Evolutionary conservation across 2,329 filamentous ascomycete genomes (phyloP).

Genomic region (Pyricularia sp.): DNA sequence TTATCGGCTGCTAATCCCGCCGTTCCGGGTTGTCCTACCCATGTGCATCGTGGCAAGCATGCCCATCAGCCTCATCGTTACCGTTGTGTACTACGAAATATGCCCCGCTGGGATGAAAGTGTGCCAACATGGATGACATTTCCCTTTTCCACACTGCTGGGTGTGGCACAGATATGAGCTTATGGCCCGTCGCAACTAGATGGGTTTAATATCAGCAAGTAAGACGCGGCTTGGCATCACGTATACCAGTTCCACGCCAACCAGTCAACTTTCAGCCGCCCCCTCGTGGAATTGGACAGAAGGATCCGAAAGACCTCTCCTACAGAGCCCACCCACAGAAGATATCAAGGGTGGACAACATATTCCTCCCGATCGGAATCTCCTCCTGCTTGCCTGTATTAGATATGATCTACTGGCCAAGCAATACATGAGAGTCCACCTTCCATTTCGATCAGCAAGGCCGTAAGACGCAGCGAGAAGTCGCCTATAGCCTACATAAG

Average conservation of each 20-base stretch:
- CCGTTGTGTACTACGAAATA: background rate
- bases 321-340: background rate
- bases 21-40: background rate
- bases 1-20: background rate
- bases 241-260: background rate
- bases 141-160: no score
- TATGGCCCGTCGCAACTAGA: background rate
- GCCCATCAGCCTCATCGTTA: background rate
- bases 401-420: background rate
- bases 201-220: background rate
- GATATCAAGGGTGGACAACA: background rate
- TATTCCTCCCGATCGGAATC: background rate
- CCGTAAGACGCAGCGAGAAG: background rate
- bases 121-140: no score
- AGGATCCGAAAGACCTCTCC: background rate
- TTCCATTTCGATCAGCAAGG: background rate
- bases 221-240: background rate
- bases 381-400: background rate
- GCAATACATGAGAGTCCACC: background rate
- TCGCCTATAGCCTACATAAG: background rate
- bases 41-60: background rate
- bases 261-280: background rate
- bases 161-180: background rate
- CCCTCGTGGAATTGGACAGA: background rate
- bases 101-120: background rate